Evolutionary conservation across 805 yeast species (phyloP), one percentile per base, ranked within the genome.

Genomic region (Wickerhamiella brachini): DNA sequence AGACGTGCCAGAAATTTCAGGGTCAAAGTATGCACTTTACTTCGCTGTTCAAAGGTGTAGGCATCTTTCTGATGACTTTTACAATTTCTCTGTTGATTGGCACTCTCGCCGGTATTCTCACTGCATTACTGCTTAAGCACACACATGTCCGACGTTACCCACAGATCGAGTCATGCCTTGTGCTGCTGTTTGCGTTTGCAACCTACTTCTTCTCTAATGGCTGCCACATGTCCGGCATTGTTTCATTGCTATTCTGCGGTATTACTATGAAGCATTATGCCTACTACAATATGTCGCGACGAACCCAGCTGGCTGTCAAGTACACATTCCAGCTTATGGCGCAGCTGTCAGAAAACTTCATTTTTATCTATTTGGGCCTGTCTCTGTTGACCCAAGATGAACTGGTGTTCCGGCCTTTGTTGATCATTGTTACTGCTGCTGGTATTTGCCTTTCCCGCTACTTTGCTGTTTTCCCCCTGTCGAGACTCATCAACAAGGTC

Each of bases 181-280:
- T 93, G 26, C 69, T 93, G 45, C 69, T 93, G 58, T 81, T 89
- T 64, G 97, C 97, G 17, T 93, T 93, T 65, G 95, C 88, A 61
- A 87, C 97, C 0, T 93, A 93, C 67, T 93, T 93, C 72, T 93
- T 93, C 68, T 89, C 97, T 44, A 93, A 93, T 63, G 99, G 98
- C 48, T 94, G 97, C 61, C 98, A 94, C 65, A 93, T 93, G 98
- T 89, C 97, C 5, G 99, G 99, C 45, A 90, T 90, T 57, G 97
- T 90, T 6, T 88, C 97, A 1, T 72, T 93, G 57, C 70, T 93
- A 57, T 93, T 93, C 70, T 90, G 97, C 65, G 98, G 99, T 51
- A 93, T 93, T 56, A 90, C 98, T 1, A 71, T 93, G 65, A 93
- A 90, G 66, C 97, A 94, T 67, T 93, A 93, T 64, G 98, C 97